phyloP scores from a whole-genome alignment of 805 yeast species.

The Kuraishia ogatae region DNA sequence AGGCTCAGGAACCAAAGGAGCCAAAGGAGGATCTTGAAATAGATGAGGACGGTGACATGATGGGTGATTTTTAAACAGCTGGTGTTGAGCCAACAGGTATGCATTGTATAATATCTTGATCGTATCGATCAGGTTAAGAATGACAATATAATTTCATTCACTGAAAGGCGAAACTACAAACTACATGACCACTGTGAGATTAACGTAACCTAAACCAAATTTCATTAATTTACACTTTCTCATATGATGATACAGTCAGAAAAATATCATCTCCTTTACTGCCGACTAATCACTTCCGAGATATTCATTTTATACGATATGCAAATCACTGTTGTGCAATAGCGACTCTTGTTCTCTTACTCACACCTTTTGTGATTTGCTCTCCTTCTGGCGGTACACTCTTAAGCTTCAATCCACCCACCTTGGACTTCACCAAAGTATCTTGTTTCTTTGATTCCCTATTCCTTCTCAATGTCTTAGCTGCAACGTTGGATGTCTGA shows the following conservation, averaged over 20 bases:
- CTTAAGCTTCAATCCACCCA: not conserved
- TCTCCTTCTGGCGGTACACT: not conserved
- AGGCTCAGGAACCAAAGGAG: slow-evolving; percentile 92
- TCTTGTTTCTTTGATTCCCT: not conserved
- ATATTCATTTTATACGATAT: too few species aligned
- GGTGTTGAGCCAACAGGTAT: not conserved
- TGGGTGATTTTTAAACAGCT: not conserved
- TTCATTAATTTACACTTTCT: not conserved
- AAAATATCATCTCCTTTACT: too few species aligned
- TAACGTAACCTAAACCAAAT: not conserved
- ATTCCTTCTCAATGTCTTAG: too few species aligned
- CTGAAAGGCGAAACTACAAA: not conserved
- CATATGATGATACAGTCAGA: too few species aligned
- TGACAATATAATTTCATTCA: not conserved
- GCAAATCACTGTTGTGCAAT: not conserved
- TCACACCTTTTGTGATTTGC: not conserved
- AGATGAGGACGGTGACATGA: slow-evolving; percentile 38
- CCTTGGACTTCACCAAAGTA: not conserved
- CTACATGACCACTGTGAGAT: too few species aligned
- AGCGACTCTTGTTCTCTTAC: not conserved
- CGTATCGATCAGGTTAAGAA: not conserved
- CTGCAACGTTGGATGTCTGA: too few species aligned
- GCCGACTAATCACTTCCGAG: not conserved
- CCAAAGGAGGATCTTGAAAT: slow-evolving; percentile 70
- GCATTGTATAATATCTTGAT: not conserved